phyloP scores from a whole-genome alignment of 2,329 filamentous ascomycete species.

The Penicillium fuscoglaucum region DNA sequence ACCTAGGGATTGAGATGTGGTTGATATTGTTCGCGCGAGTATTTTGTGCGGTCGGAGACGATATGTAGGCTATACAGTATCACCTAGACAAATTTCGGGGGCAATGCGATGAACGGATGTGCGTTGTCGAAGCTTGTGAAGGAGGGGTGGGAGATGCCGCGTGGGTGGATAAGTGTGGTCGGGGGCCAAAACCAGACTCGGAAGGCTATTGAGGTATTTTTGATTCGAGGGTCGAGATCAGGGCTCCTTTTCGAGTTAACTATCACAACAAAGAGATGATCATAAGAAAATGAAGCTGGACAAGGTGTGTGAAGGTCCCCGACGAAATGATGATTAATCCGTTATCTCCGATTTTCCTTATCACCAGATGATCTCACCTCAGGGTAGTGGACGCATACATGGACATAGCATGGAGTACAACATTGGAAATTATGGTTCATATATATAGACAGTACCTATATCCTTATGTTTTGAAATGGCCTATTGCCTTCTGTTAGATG shows the following conservation, averaged over 20 bases:
- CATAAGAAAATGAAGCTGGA: neutral
- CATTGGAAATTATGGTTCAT: no score
- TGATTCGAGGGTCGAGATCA: no score
- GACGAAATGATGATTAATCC: constrained; percentile 10
- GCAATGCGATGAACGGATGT: constrained; percentile 4
- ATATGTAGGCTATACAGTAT: neutral
- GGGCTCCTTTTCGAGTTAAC: neutral
- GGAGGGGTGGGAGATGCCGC: constrained; percentile 2
- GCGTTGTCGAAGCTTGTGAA: constrained; percentile 8
- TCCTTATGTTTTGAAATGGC: neutral
- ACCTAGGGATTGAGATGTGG: neutral
- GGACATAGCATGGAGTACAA: no score
- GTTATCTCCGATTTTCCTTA: constrained; percentile 11
- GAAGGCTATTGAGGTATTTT: neutral
- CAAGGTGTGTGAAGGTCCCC: neutral
- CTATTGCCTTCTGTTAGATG: neutral
- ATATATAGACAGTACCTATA: no score
- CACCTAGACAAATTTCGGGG: neutral
- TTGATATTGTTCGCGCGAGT: neutral
- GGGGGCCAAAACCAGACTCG: neutral
- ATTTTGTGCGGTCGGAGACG: neutral
- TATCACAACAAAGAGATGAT: neutral
- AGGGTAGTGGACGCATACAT: neutral
- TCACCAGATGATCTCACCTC: constrained; percentile 13
- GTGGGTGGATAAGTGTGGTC: neutral